These are phyloP conservation scores for Nicotiana undulata DNA, from an alignment of 257 asterid genomes.

Conservation along the genomic window DNA sequence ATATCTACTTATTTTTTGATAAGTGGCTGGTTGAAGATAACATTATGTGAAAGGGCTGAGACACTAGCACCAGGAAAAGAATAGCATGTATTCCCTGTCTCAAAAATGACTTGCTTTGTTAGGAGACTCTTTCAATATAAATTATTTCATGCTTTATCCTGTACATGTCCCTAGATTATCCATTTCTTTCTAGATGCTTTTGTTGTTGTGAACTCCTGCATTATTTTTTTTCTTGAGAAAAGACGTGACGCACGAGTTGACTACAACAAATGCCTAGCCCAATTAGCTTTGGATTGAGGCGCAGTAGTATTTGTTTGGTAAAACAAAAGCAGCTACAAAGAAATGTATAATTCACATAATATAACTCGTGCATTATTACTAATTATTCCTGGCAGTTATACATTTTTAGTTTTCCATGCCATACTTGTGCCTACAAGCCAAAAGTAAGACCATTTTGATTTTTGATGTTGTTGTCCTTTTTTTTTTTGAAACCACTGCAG, in stretches of 20 bases:
- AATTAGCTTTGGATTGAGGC: not conserved
- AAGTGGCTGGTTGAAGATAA: not conserved
- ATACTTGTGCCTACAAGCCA: not conserved
- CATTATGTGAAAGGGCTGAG: not conserved
- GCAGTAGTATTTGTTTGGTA: not conserved
- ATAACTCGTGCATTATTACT: not conserved
- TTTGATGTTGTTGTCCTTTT: constrained; percentile 5
- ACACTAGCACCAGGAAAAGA: not conserved
- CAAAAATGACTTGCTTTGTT: not conserved
- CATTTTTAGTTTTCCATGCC: not conserved
- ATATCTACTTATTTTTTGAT: not conserved
- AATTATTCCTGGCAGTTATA: not conserved
- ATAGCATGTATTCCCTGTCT: not conserved
- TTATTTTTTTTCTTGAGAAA: not conserved
- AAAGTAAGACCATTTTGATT: not conserved
- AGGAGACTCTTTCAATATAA: not conserved
- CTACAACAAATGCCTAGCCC: not conserved
- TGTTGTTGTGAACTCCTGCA: not conserved
- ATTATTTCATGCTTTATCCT: not conserved
- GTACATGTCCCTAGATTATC: not conserved
- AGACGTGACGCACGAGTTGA: not conserved
- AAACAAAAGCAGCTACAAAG: not conserved
- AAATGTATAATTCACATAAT: not conserved
- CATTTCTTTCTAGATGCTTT: not conserved
- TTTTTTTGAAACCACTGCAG: constrained; percentile 27